Evolutionary conservation across 108 stramenopile species (phyloP), one percentile per base, ranked within the genome.

Genomic region (Fragilariopsis cylindrus): DNA sequence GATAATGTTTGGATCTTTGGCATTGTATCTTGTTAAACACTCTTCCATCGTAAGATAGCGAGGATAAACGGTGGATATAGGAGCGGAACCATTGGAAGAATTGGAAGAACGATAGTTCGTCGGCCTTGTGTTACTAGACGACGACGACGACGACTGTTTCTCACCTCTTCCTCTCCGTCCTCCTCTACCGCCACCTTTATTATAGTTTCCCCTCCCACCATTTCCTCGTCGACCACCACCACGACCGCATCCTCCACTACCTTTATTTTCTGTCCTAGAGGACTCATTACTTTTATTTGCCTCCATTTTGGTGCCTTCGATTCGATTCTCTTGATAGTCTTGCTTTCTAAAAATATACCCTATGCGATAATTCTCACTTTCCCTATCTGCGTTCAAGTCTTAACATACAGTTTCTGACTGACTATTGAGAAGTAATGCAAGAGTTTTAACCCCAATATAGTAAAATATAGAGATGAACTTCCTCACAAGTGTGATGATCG

Each of bases 11-110:
- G 75, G 79, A 70, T 90, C 88, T 42, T 71, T 66, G 65, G 65
- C 60, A 39, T 72, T 78, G 82, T 93, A 90, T 13, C 80, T 76
- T 16, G 69, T 48, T 53, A 90, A 47, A 58, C 87, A 88, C 9
- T 82, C 68, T 18, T 84, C 65, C 15, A 78, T 65, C 16, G 65
- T 69, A 48, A 18, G 52, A 53, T 91, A 84, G 3, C 75, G 42
- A 42, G 82, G 81, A 79, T 88, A 91, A 4, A 75, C 67, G 65
- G 30, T 76, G 7, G 62, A 63, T n/a, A 44, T 45, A 9, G 58
- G 3, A 16, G 57, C 7, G 7, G 60, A 62, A 4, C 4, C 4
- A 43, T 43, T 45, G 39, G 62, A 63, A 45, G 43, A 12, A 50
- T 79, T 81, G 67, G 54, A 57, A 9, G 70, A 40, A 41, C 67